Base-by-base conservation (phyloP, 2,329 filamentous ascomycete species). In the Apiospora arundinis region DNA sequence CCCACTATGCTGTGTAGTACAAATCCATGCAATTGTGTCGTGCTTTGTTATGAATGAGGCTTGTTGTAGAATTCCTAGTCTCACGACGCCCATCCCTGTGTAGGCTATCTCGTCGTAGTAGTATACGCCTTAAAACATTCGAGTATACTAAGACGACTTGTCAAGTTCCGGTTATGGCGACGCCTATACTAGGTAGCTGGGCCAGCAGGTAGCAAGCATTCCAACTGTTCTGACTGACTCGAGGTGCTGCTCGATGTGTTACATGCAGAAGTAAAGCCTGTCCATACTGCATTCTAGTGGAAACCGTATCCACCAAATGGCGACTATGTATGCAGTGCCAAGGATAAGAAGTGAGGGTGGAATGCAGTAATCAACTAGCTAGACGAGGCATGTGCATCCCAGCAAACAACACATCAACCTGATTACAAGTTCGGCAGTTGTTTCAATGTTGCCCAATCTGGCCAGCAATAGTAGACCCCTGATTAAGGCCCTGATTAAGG, bases 181-280 rank as follows among this genome's bases (percentile, higher is more conserved):
- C 16, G 28, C 25, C 52, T 60, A 32, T 60, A 60, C 28, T 37
- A 60, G 28, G 7, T 60, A 60, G 28, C 18, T 60, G 52, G 32
- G 28, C 32, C 12, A 16, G 42, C 42, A 37, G 28, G 52, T 12
- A 32, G 28, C 28, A 23, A n/a, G 46, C 25, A 37, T n/a, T 37
- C 28, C 52, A 60, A 25, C 28, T 37, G 52, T 60, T 32, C 52
- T 25, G 28, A 21, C 28, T n/a, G 25, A 37, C 52, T 60, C 28
- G 49, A 56, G 25, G 49, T 32, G 25, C 28, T 16, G 25, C 25
- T 56, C 25, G 52, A n/a, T 21, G 28, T n/a, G 32, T 60, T n/a
- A 60, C 52, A 37, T 60, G 52, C 52, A 60, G 52, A 60, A 37
- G 21, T 60, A 60, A 25, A 9, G 52, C 18, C 52, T 60, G 52